Base-by-base conservation (phyloP, 2,329 filamentous ascomycete genomes). In the Penicillium sp. region DNA sequence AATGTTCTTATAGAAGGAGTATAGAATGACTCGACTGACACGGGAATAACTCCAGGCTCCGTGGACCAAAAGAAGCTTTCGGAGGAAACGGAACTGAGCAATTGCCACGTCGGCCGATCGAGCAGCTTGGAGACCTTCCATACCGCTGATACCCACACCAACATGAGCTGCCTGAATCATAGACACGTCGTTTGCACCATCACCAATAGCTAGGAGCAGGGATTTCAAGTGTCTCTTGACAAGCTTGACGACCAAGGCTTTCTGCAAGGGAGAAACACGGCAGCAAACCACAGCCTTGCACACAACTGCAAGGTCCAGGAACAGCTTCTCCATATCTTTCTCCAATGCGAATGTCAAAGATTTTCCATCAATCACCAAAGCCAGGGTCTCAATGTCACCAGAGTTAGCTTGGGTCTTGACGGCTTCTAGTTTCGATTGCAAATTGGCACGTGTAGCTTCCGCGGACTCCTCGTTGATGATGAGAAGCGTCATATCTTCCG, bases 131-230 rank as follows among this genome's bases (percentile, higher is more conserved):
- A 99, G 85, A 81, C 94, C 94, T 82, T 99, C 94, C 61, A 96
- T 85, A 75, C 94, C 94, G 69, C 92, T 96, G 74, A 99, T 99
- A 75, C 94, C 94, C 43, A 99, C 90, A 61, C 94, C 94, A 62
- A 99, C 96, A 72, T 99, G 94, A 12, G 94, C 94, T 11, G 94
- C 94, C 78, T 99, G 94, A 53, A 99, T 99, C 94, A 99, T 99
- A 18, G 93, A 97, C n/a, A 99, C 94, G 69, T 99, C 94, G 76
- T 99, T 99, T 45, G 94, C 94, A 62, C 94, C 94, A 68, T 99
- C 94, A 64, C 94, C 94, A 72, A 99, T 97, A 49, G 94, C 94
- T 49, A 99, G 85, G 51, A 97, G 85, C 64, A 99, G 92, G 12
- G 91, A 86, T 71, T 97, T 90, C 63, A 94, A 85, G 72, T 96